These are phyloP conservation scores for Coniochaeta sp. DNA, from an alignment of 2,329 filamentous ascomycete species.

Conservation along the genomic window DNA sequence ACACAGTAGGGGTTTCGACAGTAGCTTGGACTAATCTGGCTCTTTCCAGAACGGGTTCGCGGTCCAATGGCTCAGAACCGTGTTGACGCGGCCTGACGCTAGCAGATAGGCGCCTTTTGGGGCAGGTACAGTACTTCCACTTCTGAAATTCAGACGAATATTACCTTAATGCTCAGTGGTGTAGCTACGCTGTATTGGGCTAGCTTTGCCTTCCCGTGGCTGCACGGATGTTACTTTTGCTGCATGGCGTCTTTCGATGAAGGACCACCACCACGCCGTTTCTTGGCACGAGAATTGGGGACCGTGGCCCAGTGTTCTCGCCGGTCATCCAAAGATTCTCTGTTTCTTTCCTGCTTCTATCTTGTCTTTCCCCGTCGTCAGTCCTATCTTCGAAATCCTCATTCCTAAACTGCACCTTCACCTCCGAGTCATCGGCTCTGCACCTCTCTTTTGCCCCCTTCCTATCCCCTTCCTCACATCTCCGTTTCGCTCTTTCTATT, in stretches of 20 bases:
- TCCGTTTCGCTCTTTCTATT: background rate
- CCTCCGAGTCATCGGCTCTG: background rate
- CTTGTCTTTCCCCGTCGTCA: background rate
- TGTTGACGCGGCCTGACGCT: background rate
- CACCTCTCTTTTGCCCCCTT: background rate
- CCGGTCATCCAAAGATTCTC: background rate
- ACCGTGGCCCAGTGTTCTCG: background rate
- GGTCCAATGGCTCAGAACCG: background rate
- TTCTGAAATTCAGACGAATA: background rate
- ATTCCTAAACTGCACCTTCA: background rate
- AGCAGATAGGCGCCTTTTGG: too few species aligned
- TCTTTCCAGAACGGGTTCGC: background rate
- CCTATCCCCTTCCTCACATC: background rate
- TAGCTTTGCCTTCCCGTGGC: background rate
- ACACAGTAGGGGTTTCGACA: background rate
- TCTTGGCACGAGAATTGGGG: conserved; percentile 2
- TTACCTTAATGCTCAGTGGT: background rate
- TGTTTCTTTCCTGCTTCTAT: conserved; percentile 2
- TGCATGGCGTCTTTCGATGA: background rate
- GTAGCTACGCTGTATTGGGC: background rate
- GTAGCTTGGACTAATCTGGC: background rate
- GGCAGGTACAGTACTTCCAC: background rate
- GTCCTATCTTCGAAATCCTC: background rate
- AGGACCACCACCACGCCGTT: conserved; percentile 1
- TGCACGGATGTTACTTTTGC: background rate